Evolutionary conservation across 2,329 filamentous ascomycete genomes (phyloP), one percentile per base, ranked within the genome.

Genomic region (Calonectria fujianensis): DNA sequence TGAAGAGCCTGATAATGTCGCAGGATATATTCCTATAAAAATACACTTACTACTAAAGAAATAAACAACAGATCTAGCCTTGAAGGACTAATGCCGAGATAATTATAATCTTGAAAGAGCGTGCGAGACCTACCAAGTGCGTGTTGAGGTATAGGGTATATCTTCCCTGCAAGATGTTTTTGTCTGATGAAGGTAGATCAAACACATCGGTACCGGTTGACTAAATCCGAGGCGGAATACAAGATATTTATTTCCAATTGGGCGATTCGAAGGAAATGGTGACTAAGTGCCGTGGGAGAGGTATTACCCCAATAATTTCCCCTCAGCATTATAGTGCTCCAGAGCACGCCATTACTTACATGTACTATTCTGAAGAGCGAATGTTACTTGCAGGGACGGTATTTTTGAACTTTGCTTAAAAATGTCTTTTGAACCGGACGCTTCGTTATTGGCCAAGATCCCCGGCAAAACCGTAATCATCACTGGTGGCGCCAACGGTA

Each of bases 401-500:
- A 29, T 29, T 11, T 8, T 8, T 5, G 4, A 41, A 14, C 9
- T 27, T 13, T 27, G 9, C 24, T 63, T 29, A 35, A 41, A 27
- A n/a, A 72, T 72, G 69, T 66, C 63, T 9, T 59, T 72, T 18
- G 31, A 31, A 0, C 51, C 39, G 35, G 51, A 72, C 18, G n/a
- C 37, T 8, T 72, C 69, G 18, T 39, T 72, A 6, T 39, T 65
- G 5, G 24, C 48, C 11, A 41, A 32, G 16, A 31, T 70, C 11
- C 3, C 37, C 35, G 66, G 65, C 27, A 76, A 78, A 61, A 77
- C 76, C 3, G 75, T 69, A 18, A 59, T 76, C 8, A 32, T 77
- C 18, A 78, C 74, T 2, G 76, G 76, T 27, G 75, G 67, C 24
- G 71, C 69, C 10, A 51, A 57, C 29, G 75, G 74, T 3, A 77